Percentiles rank a stretch among this genome's conserved stretches.
Evolutionary conservation across 768 basidiomycete genomes (phyloP).

Genomic region (Boletellus emodensis): DNA sequence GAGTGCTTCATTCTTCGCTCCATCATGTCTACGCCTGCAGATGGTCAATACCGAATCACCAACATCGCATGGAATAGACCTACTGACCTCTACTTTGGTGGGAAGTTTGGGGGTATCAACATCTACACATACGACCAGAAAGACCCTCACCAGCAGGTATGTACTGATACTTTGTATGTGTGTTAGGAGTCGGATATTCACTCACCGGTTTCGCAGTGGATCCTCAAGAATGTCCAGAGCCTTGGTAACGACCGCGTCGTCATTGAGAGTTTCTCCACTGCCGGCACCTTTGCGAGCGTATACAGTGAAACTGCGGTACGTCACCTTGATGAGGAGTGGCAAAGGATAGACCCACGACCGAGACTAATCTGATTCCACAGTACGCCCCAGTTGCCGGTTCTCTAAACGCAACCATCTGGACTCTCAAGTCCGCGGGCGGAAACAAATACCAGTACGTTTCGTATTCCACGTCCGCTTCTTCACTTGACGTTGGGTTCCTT

Average conservation of each 20-base stretch:
- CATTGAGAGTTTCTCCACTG: background rate
- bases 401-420: background rate
- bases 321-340: background rate
- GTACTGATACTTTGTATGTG: background rate
- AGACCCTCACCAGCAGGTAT: background rate
- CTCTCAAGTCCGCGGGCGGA: background rate
- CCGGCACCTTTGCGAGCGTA: background rate
- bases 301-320: background rate
- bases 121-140: no score
- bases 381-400: background rate
- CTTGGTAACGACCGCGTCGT: background rate
- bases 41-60: background rate
- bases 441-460: background rate
- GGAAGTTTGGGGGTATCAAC: no score
- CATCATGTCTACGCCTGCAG: background rate
- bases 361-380: background rate
- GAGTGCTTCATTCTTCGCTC: no score
- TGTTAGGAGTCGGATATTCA: background rate
- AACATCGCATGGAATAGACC: background rate
- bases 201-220: background rate
- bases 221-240: background rate
- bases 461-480: background rate
- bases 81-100: no score
- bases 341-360: no score
- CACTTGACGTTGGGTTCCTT: background rate